Percentiles rank a stretch among this genome's conserved stretches.
Conservation (phyloP, 2,329 filamentous ascomycete species). For the Fusarium avenaceum region DNA sequence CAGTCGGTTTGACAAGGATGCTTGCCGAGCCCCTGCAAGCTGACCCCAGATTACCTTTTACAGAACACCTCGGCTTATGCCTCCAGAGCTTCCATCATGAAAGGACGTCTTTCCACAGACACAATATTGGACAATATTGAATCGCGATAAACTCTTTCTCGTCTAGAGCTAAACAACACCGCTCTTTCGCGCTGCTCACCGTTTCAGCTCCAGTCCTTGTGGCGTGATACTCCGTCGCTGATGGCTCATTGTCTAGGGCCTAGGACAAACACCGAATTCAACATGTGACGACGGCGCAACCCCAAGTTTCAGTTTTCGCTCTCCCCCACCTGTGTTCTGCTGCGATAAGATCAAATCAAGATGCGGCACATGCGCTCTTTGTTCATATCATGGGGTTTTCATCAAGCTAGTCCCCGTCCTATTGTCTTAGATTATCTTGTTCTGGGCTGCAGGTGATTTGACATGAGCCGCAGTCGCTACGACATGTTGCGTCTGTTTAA, state of each 20-base stretch:
- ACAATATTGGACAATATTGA: slow-evolving; percentile 12
- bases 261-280: neutral
- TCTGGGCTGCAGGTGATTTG: slow-evolving; percentile 36
- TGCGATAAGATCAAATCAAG: slow-evolving; percentile 5
- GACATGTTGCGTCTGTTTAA: neutral
- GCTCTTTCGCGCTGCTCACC: slow-evolving; percentile 6
- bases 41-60: slow-evolving; percentile 36
- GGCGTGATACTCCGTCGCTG: slow-evolving; percentile 25
- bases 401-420: slow-evolving; percentile 12
- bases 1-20: slow-evolving; percentile 6
- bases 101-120: neutral
- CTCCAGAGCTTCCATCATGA: slow-evolving; percentile 1
- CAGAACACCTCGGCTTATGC: slow-evolving; percentile 32
- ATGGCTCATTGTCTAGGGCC: neutral
- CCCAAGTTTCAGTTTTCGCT: neutral
- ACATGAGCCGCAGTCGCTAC: slow-evolving; percentile 14
- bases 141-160: slow-evolving; percentile 5
- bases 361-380: slow-evolving; percentile 36
- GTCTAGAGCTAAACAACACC: neutral
- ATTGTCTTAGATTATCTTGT: slow-evolving; percentile 34
- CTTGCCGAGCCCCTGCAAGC: slow-evolving; percentile 17
- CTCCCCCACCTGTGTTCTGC: slow-evolving; percentile 1
- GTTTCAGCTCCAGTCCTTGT: slow-evolving; percentile 24
- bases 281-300: slow-evolving; percentile 21
- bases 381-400: slow-evolving; percentile 39